A percentile compares a stretch with the other conserved stretches of the same genome.
These are phyloP conservation scores for Xanthoconium separans DNA, from an alignment of 1,284 basidiomycete species.

Conservation along the genomic window DNA sequence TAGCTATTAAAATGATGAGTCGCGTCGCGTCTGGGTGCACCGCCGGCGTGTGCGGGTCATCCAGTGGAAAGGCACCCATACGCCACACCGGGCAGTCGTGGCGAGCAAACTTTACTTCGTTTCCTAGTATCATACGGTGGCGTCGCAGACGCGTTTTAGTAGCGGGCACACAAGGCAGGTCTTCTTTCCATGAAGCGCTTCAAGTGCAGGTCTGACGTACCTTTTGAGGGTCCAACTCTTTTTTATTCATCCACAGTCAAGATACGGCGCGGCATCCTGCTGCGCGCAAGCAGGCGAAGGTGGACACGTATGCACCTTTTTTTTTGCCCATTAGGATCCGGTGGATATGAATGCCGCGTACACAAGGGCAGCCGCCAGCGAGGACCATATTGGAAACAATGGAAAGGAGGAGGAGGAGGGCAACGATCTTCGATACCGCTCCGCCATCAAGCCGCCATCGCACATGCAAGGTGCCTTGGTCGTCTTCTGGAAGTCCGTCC, in stretches of 20 bases:
- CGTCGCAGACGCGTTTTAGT: constrained; percentile 8
- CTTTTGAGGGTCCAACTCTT: background rate
- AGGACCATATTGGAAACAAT: background rate
- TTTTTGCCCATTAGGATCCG: background rate
- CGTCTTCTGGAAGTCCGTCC: constrained; percentile 31
- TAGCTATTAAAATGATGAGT: background rate
- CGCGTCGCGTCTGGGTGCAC: background rate
- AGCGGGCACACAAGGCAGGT: constrained; percentile 2
- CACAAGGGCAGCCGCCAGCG: constrained; percentile 16
- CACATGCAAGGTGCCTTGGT: constrained; percentile 16
- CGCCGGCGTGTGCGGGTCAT: constrained; percentile 14
- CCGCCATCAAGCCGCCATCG: constrained; percentile 16
- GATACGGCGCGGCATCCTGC: constrained; percentile 12
- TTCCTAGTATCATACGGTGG: constrained; percentile 10
- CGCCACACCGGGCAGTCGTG: constrained; percentile 15
- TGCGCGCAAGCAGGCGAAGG: constrained; percentile 18
- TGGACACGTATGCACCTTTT: constrained; percentile 7
- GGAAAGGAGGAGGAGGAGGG: background rate
- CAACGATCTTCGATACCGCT: constrained; percentile 23
- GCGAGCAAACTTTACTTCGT: constrained; percentile 7
- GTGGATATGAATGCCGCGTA: constrained; percentile 22
- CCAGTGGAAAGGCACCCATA: constrained; percentile 6
- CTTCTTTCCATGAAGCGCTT: background rate
- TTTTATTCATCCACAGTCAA: background rate
- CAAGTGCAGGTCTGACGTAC: constrained; percentile 17